phyloP scores from a whole-genome alignment of 140 eudicot species.

The Ambrosia hybrid region DNA sequence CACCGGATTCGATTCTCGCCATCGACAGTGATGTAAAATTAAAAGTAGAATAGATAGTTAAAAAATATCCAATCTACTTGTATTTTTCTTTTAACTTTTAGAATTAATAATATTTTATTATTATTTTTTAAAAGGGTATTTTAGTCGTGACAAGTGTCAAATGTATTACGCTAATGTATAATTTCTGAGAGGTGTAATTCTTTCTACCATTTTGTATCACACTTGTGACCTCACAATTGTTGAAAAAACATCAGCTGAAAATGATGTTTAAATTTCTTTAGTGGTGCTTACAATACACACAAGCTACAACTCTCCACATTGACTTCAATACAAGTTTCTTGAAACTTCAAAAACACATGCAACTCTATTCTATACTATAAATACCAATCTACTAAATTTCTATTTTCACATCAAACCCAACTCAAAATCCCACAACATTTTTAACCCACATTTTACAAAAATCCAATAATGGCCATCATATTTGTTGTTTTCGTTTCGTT shows the following conservation, averaged over 20 bases:
- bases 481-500: slow-evolving; percentile 55
- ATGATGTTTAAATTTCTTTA: background rate
- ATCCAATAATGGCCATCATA: slow-evolving; percentile 37
- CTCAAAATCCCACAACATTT: slow-evolving; percentile 3
- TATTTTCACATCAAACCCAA: slow-evolving; percentile 22
- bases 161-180: no score
- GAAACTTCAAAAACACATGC: slow-evolving; percentile 29
- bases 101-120: no score
- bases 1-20: no score
- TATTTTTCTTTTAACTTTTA: no score
- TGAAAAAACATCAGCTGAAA: background rate
- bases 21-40: no score
- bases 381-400: slow-evolving; percentile 14
- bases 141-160: no score
- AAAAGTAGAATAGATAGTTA: no score
- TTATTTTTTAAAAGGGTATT: no score
- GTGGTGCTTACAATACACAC: slow-evolving; percentile 25
- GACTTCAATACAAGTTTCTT: slow-evolving; percentile 29
- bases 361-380: slow-evolving; percentile 24
- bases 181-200: background rate
- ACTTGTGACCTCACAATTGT: background rate
- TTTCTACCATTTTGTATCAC: background rate
- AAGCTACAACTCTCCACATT: slow-evolving; percentile 9
- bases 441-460: background rate
- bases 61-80: no score